phyloP scores from a whole-genome alignment of 2,329 filamentous ascomycete species.

The Neopestalotiopsis sp. region DNA sequence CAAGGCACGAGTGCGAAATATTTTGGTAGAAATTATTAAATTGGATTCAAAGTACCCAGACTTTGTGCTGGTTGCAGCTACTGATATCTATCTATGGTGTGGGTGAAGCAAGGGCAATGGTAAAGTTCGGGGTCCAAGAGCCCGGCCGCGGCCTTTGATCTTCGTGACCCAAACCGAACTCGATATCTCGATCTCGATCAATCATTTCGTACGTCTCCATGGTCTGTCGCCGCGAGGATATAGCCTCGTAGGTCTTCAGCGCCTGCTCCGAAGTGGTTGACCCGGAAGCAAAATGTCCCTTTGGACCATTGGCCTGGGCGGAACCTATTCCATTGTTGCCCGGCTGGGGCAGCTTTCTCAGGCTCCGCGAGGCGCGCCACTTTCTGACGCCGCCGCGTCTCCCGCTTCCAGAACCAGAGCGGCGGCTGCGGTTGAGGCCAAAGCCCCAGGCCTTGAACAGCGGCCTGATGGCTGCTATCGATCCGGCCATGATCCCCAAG shows the following conservation, averaged over 20 bases:
- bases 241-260: background rate
- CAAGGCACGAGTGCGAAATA: no score
- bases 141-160: background rate
- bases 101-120: background rate
- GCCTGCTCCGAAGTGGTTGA: background rate
- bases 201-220: background rate
- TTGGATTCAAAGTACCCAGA: no score
- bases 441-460: conserved; percentile 35
- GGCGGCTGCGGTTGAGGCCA: conserved; percentile 11
- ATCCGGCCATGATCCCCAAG: conserved; percentile 40
- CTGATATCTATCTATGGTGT: no score
- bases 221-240: background rate
- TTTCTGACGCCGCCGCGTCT: background rate
- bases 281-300: background rate
- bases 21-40: no score
- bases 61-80: no score
- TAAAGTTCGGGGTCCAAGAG: background rate
- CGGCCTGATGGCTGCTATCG: conserved; percentile 35
- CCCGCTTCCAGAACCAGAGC: background rate
- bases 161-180: background rate
- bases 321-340: background rate
- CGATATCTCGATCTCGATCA: background rate
- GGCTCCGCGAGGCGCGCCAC: background rate
- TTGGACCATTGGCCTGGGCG: background rate
- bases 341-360: background rate